These are phyloP conservation scores for Wickerhamomyces bovis DNA, from an alignment of 805 yeast genomes.

Conservation along the genomic window DNA sequence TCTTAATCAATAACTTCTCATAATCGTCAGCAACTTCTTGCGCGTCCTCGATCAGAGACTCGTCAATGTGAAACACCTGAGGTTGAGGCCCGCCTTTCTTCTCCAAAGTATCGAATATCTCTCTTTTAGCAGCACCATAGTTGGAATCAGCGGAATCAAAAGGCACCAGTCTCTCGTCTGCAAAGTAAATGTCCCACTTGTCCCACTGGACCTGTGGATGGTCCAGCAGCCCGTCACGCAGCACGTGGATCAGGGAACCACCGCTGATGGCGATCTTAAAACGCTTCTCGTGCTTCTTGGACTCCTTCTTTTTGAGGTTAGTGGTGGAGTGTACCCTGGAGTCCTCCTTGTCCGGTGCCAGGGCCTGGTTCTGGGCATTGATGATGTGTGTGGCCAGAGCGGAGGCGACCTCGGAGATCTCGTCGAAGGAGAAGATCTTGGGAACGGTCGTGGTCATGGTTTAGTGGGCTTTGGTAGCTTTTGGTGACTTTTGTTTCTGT, in stretches of 20 bases:
- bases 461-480: too few relatives aligned
- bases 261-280: conserved; percentile 91
- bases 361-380: conserved; percentile 68
- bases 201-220: conserved; percentile 82
- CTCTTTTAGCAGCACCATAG: conserved; percentile 82
- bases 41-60: conserved; percentile 63
- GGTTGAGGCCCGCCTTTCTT: conserved; percentile 36
- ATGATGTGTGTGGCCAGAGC: conserved; percentile 96
- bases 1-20: conserved; percentile 78
- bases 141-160: conserved; percentile 78
- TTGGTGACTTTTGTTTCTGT: too few relatives aligned
- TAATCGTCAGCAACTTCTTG: conserved; percentile 93
- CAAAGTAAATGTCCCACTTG: conserved; percentile 93
- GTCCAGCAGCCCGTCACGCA: conserved; percentile 77
- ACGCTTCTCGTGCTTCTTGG: conserved; percentile 45
- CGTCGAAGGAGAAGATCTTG: conserved; percentile 86
- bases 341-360: conserved; percentile 6
- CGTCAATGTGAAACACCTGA: conserved; percentile 78
- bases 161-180: conserved; percentile 93
- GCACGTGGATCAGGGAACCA: conserved; percentile 82
- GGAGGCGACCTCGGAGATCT: conserved; percentile 84
- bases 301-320: conserved; percentile 8
- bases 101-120: conserved; percentile 64
- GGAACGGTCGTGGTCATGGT: conserved; percentile 91
- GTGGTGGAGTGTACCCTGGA: conserved; percentile 4